A percentile compares a stretch with the other conserved stretches of the same genome.
phyloP scores from a whole-genome alignment of 1,284 basidiomycete genomes.

The Cutaneotrichosporon sp. region DNA sequence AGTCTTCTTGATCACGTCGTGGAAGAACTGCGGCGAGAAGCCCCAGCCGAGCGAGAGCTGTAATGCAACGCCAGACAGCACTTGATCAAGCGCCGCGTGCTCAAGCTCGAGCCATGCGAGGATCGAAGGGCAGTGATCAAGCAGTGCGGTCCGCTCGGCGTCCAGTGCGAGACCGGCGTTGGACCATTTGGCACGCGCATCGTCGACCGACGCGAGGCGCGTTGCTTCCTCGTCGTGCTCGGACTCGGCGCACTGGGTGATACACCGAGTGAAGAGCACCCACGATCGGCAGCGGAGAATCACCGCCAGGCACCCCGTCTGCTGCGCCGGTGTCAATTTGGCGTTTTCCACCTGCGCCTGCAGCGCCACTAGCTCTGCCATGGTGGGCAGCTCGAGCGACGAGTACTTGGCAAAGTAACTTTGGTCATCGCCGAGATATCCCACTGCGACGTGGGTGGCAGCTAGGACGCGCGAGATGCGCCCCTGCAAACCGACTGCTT shows the following conservation, averaged over 20 bases:
- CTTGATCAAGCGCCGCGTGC: slow-evolving; percentile 3
- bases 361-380: slow-evolving; percentile 2
- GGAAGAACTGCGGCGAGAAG: slow-evolving; percentile 10
- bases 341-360: slow-evolving; percentile 3
- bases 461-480: background rate
- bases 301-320: slow-evolving; percentile 3
- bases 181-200: slow-evolving; percentile 4
- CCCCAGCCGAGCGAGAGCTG: slow-evolving; percentile 5
- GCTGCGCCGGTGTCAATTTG: slow-evolving; percentile 23
- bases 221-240: background rate
- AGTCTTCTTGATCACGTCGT: slow-evolving; percentile 4
- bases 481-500: background rate
- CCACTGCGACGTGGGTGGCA: slow-evolving; percentile 5
- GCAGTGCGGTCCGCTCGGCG: background rate
- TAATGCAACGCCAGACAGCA: slow-evolving; percentile 6
- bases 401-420: slow-evolving; percentile 1
- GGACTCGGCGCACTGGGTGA: background rate
- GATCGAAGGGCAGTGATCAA: background rate
- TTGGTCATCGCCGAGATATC: slow-evolving; percentile 28
- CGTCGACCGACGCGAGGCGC: slow-evolving; percentile 7
- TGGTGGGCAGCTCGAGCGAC: background rate
- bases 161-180: slow-evolving; percentile 6
- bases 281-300: slow-evolving; percentile 7
- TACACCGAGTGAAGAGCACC: background rate
- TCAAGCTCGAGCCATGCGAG: slow-evolving; percentile 13